phyloP scores from a whole-genome alignment of 371 early-diverging fungal genomes.

The Haplosporangium sp. region DNA sequence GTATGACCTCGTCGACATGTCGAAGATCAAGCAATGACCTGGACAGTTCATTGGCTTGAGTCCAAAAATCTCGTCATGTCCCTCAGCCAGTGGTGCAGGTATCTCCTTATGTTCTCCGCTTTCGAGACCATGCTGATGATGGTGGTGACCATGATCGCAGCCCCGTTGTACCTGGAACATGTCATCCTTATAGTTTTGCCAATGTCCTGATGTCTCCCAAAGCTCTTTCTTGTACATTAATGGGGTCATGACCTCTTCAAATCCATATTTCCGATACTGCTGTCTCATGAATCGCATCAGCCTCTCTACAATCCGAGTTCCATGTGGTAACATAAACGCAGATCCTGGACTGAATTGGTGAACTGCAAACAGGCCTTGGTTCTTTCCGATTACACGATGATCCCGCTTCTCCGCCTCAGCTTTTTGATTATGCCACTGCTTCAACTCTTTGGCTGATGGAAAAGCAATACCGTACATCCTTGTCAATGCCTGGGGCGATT shows the following conservation, averaged over 20 bases:
- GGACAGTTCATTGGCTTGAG: conserved; percentile 99
- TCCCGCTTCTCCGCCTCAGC: conserved; percentile 95
- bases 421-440: conserved; percentile 56
- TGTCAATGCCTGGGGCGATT: conserved; percentile 47
- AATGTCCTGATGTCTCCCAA: conserved; percentile 97
- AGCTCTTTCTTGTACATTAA: conserved; percentile 94
- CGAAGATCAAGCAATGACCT: conserved; percentile 95
- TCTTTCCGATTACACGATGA: conserved; percentile 96
- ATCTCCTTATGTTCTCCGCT: conserved; percentile 5
- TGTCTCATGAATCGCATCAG: conserved; percentile 73
- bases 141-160: conserved; percentile 43
- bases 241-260: conserved; percentile 96
- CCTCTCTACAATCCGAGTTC: conserved; percentile 88
- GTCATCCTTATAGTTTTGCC: conserved; percentile 92
- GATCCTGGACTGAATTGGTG: conserved; percentile 91
- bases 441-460: conserved; percentile 52
- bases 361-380: conserved; percentile 71
- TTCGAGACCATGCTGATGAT: conserved; percentile 58
- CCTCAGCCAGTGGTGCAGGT: conserved; percentile 28
- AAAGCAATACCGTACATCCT: conserved; percentile 61
- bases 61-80: conserved; percentile 76
- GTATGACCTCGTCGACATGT: conserved; percentile 85
- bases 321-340: conserved; percentile 95
- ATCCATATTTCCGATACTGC: conserved; percentile 92
- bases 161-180: conserved; percentile 71